phyloP scores from a whole-genome alignment of 1,284 basidiomycete species.

The Leccinum huronense region DNA sequence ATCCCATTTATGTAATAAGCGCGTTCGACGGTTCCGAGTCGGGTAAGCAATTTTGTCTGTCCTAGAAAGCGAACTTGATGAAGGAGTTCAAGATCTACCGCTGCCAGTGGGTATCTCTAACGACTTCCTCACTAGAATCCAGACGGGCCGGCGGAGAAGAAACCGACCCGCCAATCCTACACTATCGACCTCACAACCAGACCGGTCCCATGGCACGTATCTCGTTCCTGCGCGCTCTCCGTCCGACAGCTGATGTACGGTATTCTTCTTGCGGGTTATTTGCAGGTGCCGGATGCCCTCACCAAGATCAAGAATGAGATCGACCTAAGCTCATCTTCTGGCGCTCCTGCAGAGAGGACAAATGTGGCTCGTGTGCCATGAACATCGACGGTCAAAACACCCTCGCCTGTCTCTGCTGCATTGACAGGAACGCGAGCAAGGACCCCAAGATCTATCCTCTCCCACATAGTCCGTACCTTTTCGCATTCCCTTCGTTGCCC shows the following conservation, averaged over 20 bases:
- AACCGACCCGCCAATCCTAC: slow-evolving; percentile 92
- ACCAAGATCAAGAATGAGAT: slow-evolving; percentile 99
- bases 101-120: too few species aligned
- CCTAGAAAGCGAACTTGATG: too few species aligned
- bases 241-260: not conserved
- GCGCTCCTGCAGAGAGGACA: slow-evolving; percentile 95
- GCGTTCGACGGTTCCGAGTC: too few species aligned
- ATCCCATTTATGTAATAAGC: too few species aligned
- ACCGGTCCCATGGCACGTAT: slow-evolving; percentile 89
- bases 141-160: slow-evolving; percentile 89
- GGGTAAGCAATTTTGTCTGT: too few species aligned
- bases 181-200: slow-evolving; percentile 90
- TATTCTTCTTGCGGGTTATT: not conserved
- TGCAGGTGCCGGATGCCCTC: slow-evolving; percentile 81
- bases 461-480: slow-evolving; percentile 85
- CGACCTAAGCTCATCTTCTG: slow-evolving; percentile 98
- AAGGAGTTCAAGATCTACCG: too few species aligned
- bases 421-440: slow-evolving; percentile 73
- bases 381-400: slow-evolving; percentile 99
- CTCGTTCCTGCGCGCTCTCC: not conserved
- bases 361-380: slow-evolving; percentile 99
- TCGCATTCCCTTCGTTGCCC: too few species aligned
- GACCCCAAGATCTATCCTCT: slow-evolving; percentile 95
- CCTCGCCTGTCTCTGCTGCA: slow-evolving; percentile 94
- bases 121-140: slow-evolving; percentile 67